Evolutionary conservation across 2,329 filamentous ascomycete genomes (phyloP).

Genomic region (Aureobasidium zeae): DNA sequence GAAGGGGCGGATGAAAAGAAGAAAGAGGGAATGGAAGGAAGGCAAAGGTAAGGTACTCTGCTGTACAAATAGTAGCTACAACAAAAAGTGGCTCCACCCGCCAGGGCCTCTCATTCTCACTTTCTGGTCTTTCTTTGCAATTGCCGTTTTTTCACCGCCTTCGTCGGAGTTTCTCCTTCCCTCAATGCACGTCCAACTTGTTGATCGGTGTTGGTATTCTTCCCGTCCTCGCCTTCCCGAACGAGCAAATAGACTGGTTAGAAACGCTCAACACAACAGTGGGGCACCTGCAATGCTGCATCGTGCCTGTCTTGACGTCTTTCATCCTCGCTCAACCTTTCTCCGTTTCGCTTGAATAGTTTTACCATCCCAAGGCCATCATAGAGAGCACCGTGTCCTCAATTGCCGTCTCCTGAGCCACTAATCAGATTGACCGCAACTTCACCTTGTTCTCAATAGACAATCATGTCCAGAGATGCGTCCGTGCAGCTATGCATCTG

Average conservation of each 20-base stretch:
- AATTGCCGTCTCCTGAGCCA: too few species aligned
- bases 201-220: neutral
- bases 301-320: constrained; percentile 9
- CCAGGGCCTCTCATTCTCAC: constrained; percentile 2
- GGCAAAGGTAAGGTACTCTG: neutral
- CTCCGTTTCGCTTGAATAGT: too few species aligned
- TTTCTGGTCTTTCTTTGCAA: too few species aligned
- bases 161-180: neutral
- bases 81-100: constrained; percentile 14
- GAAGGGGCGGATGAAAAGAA: constrained; percentile 18
- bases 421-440: too few species aligned
- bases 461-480: too few species aligned
- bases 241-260: neutral
- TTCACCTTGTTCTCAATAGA: too few species aligned
- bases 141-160: constrained; percentile 14
- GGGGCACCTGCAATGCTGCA: constrained; percentile 6
- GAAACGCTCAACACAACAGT: neutral
- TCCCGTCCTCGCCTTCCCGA: neutral
- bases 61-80: neutral
- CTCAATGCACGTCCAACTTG: neutral
- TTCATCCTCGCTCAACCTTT: neutral
- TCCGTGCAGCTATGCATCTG: too few species aligned
- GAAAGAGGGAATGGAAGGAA: constrained; percentile 18
- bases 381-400: too few species aligned
- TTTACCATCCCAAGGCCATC: too few species aligned